A percentile compares a stretch with the other conserved stretches of the same genome.
Evolutionary conservation across 2,329 filamentous ascomycete species (phyloP).

Genomic region (Colletotrichum neosansevieriae): DNA sequence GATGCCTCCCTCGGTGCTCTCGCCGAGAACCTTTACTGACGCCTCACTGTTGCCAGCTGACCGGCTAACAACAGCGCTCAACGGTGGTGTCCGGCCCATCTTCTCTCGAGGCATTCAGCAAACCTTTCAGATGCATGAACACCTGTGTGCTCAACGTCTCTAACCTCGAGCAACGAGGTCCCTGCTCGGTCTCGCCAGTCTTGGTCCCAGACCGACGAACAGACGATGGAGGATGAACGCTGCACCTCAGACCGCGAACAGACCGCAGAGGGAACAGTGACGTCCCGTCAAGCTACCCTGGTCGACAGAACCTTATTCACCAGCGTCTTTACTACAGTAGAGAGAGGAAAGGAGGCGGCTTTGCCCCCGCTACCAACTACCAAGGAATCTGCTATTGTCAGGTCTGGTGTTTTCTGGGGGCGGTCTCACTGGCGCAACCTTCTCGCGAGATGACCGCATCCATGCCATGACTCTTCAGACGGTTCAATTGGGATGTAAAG

Average conservation of each 20-base stretch:
- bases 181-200: conserved; percentile 6
- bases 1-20: not conserved
- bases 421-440: conserved; percentile 16
- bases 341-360: conserved; percentile 18
- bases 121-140: conserved; percentile 30
- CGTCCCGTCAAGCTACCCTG: conserved; percentile 33
- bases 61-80: conserved; percentile 3
- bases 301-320: conserved; percentile 34
- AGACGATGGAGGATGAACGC: conserved; percentile 32
- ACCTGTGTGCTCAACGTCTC: conserved; percentile 6
- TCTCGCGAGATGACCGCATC: not conserved
- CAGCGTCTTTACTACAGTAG: not conserved
- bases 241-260: conserved; percentile 32
- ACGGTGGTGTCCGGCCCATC: conserved; percentile 6
- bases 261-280: conserved; percentile 33
- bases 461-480: conserved; percentile 16
- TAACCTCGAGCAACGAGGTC: conserved; percentile 11
- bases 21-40: conserved; percentile 8
- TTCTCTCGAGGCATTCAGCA: conserved; percentile 1
- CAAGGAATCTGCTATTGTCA: not conserved
- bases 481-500: conserved; percentile 22
- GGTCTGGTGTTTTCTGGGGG: not conserved
- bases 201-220: conserved; percentile 27
- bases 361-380: conserved; percentile 9
- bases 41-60: not conserved